Evolutionary conservation across 768 basidiomycete species (phyloP), one percentile per base, ranked within the genome.

Genomic region (Paxillus involutus): DNA sequence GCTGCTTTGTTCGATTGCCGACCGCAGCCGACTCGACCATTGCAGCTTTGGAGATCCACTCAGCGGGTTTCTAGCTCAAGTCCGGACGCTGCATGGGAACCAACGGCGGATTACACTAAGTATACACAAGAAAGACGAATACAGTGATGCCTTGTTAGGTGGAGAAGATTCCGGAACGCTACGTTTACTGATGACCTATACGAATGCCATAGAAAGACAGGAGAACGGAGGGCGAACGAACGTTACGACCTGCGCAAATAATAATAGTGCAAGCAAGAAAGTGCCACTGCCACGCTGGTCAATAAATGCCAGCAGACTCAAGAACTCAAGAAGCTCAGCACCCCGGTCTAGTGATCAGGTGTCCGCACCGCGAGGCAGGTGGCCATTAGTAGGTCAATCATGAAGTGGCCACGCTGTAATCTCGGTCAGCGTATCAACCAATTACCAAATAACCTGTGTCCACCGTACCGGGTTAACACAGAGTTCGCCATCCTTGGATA

Each of bases 401-500:
- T 63, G 37, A 56, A 62, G 14, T 48, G 56, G 6, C 58, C 70
- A 9, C 54, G 26, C 69, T 72, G 42, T 21, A 1, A 30, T 37
- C 37, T 29, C 10, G 33, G 24, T 63, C 44, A 58, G 54, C 11
- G 26, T 32, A 51, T 37, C 46, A 50, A 47, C 33, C 21, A 19
- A 41, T 21, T 24, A 11, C 19, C 7, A n/a, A 32, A 36, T 9
- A 13, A 2, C 19, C 26, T 10, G 6, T 16, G 44, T 43, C 19
- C 46, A 21, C 54, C 64, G n/a, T 55, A 70, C 69, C 58, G 70
- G 60, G 51, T 70, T 17, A 24, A 70, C 59, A 17, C 62, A 47
- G 6, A 70, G 66, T 33, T 68, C 70, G 4, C 69, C 69, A 39
- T 70, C 69, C 47, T 71, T 70, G 36, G 47, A 61, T 32, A 70